Conservation (phyloP, 2,329 filamentous ascomycete genomes). For the Graphium sp. region DNA sequence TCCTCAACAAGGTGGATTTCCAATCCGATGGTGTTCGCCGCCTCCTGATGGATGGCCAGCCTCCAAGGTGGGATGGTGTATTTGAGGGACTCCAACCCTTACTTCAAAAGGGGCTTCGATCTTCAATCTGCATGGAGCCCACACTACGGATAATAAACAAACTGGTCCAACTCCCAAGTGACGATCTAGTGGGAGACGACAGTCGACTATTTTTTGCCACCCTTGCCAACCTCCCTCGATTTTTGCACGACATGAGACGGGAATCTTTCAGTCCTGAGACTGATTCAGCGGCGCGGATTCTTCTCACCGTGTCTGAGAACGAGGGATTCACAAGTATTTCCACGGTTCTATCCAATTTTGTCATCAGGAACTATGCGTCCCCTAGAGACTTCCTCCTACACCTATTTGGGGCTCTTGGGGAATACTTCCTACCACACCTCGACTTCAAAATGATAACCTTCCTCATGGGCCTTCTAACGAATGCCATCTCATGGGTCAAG, state of each 20-base stretch:
- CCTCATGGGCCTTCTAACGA: constrained; percentile 80
- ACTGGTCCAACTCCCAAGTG: constrained; percentile 63
- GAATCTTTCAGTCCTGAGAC: too few relatives aligned
- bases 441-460: constrained; percentile 82
- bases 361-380: constrained; percentile 46
- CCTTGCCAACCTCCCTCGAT: constrained; percentile 82
- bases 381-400: constrained; percentile 63
- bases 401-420: constrained; percentile 56
- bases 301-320: constrained; percentile 56
- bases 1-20: constrained; percentile 72
- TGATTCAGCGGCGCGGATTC: constrained; percentile 55
- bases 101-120: constrained; percentile 83
- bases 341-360: constrained; percentile 52
- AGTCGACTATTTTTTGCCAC: constrained; percentile 69
- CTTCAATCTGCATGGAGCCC: constrained; percentile 62
- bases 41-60: constrained; percentile 61
- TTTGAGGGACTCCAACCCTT: constrained; percentile 79
- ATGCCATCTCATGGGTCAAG: constrained; percentile 78
- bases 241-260: constrained; percentile 64
- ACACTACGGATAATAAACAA: constrained; percentile 65
- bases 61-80: constrained; percentile 70
- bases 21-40: constrained; percentile 49
- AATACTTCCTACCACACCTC: constrained; percentile 63
- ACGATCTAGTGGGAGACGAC: constrained; percentile 66
- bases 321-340: constrained; percentile 54